These are phyloP conservation scores for Seiridium unicorne DNA, from an alignment of 2,329 filamentous ascomycete genomes.

Conservation along the genomic window DNA sequence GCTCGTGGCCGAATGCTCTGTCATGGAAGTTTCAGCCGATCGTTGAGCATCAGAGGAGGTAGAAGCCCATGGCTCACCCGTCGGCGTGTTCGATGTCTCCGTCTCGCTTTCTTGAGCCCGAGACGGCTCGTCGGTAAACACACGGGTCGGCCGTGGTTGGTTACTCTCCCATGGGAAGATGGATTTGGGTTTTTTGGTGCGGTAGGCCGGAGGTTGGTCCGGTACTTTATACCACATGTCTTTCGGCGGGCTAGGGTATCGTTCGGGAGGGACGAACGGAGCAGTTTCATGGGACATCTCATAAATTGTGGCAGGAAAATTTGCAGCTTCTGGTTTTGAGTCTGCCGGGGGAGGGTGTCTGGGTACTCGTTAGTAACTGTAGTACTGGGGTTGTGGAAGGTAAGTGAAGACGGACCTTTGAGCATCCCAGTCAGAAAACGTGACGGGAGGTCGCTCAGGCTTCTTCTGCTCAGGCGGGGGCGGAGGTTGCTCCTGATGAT, in stretches of 20 bases:
- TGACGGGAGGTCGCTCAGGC: constrained; percentile 30
- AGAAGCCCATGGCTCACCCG: constrained; percentile 15
- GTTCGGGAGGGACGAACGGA: constrained; percentile 73
- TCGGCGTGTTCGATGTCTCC: constrained; percentile 10
- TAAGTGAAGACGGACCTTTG: constrained; percentile 40
- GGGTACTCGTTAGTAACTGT: constrained; percentile 13
- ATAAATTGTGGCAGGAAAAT: constrained; percentile 78
- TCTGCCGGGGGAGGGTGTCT: constrained; percentile 63
- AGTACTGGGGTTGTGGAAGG: background rate
- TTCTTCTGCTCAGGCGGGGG: constrained; percentile 34
- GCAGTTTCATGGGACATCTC: constrained; percentile 75
- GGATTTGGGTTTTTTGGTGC: constrained; percentile 56
- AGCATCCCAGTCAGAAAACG: constrained; percentile 48
- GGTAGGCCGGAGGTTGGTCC: constrained; percentile 53
- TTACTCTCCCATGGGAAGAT: constrained; percentile 91
- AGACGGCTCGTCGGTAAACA: constrained; percentile 59
- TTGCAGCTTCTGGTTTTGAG: constrained; percentile 80
- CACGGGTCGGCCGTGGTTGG: constrained; percentile 60
- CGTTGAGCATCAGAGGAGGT: constrained; percentile 15
- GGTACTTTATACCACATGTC: constrained; percentile 90
- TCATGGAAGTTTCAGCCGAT: constrained; percentile 31
- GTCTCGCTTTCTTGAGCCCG: constrained; percentile 17
- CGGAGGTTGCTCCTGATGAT: constrained; percentile 29
- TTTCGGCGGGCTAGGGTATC: constrained; percentile 79
- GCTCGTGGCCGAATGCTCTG: constrained; percentile 32